Evolutionary conservation across 2,329 filamentous ascomycete species (phyloP).

Genomic region (Hymenoscyphus albidus): DNA sequence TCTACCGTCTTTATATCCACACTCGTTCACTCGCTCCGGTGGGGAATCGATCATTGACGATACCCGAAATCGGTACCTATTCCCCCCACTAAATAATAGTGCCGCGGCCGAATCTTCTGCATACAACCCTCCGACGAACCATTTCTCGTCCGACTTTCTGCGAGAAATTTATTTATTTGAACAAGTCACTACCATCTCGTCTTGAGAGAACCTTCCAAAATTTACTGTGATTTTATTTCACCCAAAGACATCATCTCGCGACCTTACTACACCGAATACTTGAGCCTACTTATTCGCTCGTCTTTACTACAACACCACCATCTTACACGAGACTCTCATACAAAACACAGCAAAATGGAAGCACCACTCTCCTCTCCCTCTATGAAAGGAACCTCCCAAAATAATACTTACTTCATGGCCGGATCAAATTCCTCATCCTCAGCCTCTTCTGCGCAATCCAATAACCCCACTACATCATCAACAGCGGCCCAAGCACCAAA

Average conservation of each 20-base stretch:
- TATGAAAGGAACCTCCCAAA: constrained; percentile 19
- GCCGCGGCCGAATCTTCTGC: constrained; percentile 3
- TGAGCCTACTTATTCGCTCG: neutral
- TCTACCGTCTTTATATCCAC: neutral
- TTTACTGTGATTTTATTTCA: neutral
- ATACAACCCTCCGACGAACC: constrained; percentile 2
- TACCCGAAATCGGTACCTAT: neutral
- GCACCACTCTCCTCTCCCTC: constrained; percentile 36
- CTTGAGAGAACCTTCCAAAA: neutral
- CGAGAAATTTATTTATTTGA: neutral
- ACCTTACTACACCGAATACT: neutral
- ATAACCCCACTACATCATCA: constrained; percentile 20
- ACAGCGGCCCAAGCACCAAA: constrained; percentile 19
- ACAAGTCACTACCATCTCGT: neutral
- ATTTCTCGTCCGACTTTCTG: neutral
- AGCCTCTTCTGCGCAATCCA: constrained; percentile 22
- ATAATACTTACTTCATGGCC: constrained; percentile 24
- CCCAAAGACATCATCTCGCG: neutral
- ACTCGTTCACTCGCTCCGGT: neutral
- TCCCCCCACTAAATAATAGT: constrained; percentile 1
- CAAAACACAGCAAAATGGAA: constrained; percentile 39
- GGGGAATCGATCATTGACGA: constrained; percentile 1
- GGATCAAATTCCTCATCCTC: constrained; percentile 23
- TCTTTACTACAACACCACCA: neutral
- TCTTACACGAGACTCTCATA: neutral